Evolutionary conservation across 192 early-diverging fungal genomes (phyloP), one percentile per base, ranked within the genome.

Genomic region (Polychytrium aggregatum): DNA sequence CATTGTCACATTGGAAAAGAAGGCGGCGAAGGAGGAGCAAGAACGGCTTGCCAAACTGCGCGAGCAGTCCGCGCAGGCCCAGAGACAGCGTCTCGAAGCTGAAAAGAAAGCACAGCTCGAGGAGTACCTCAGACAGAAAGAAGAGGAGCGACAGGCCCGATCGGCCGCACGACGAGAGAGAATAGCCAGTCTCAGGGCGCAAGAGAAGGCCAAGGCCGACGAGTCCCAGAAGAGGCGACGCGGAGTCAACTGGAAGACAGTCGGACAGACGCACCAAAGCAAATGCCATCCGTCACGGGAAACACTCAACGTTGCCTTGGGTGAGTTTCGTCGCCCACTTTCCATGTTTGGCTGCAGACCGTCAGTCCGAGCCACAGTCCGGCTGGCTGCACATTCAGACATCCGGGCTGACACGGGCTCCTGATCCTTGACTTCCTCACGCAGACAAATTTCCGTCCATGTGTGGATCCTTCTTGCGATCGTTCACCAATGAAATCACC

Each of bases 231-330:
- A 35, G 37, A 50, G 9, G 20, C 5, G 3, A 13, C 16, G 44
- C 5, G 34, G 17, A 24, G 16, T 41, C 6, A 50, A 35, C 29
- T 50, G 28, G 39, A 33, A 34, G 53, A 50, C 13, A 48, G 46
- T 65, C 25, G 72, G 72, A 16, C 35, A 40, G 24, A 74, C 72
- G 18, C 72, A 74, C 54, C n/a, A 31, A 33, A 63, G 60, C 46
- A 42, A 51, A 7, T 74, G 72, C 44, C 72, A 74, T 46, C 56
- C 52, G 11, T 74, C 72, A 1, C 29, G 72, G 13, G 72, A 74
- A 33, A 57, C 62, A 6, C 42, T 74, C 11, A 64, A 74, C 38
- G 47, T 65, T 46, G 46, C 44, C 2, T 30, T 57, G 5, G n/a
- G 63, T 66, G 56, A 52, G 58, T 52, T 14, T 33, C 26, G 31